Conservation (phyloP, 108 stramenopile species). For the Schizochytrium sp. region DNA sequence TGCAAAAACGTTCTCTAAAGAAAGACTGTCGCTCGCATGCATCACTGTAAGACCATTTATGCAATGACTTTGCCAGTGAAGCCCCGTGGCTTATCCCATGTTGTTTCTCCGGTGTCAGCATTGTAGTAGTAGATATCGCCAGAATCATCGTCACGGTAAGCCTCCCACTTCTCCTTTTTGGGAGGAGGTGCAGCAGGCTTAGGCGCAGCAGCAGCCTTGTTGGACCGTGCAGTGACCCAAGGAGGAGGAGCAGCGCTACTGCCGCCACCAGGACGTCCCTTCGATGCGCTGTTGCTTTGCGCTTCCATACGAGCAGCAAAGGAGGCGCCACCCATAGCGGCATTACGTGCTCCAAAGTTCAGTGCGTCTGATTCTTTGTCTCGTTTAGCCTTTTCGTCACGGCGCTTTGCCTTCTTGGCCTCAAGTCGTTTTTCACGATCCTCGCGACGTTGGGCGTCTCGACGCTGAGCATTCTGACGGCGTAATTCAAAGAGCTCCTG, state of each 20-base stretch:
- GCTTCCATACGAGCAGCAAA: constrained; percentile 23
- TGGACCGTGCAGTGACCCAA: constrained; percentile 51
- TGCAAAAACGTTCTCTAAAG: too few species aligned
- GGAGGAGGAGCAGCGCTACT: constrained; percentile 6
- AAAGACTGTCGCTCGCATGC: neutral
- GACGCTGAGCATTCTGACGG: constrained; percentile 4
- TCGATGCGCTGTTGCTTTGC: neutral
- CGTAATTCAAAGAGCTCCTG: constrained; percentile 35
- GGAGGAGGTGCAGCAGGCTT: neutral
- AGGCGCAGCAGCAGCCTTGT: constrained; percentile 30
- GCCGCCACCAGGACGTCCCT: constrained; percentile 1
- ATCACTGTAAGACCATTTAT: neutral
- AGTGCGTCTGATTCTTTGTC: constrained; percentile 49
- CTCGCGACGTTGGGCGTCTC: constrained; percentile 50
- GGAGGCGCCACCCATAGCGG: constrained; percentile 50
- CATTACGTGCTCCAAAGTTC: constrained; percentile 38
- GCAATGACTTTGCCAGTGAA: constrained; percentile 47
- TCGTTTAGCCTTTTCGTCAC: constrained; percentile 46
- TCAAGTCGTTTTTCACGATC: constrained; percentile 47
- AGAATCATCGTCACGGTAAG: constrained; percentile 55
- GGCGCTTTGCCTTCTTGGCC: constrained; percentile 57
- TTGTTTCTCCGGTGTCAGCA: constrained; percentile 38
- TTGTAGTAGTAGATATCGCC: constrained; percentile 63
- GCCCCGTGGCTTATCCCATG: constrained; percentile 59
- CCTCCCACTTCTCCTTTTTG: constrained; percentile 14